These are phyloP conservation scores for Euphorbia peplus DNA, from an alignment of 345 rosid species.

Conservation along the genomic window DNA sequence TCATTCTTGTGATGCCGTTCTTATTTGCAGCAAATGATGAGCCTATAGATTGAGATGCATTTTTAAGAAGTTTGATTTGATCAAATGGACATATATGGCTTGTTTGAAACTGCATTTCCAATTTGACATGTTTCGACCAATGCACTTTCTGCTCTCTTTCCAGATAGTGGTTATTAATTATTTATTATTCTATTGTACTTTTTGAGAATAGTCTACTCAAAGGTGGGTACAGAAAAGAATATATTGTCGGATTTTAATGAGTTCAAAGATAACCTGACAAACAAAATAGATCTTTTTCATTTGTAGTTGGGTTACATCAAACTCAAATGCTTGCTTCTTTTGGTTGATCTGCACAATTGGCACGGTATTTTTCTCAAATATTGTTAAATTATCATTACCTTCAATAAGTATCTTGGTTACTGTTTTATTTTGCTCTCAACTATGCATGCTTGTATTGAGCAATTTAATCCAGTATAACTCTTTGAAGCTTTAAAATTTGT, in stretches of 20 bases:
- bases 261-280: slow-evolving; percentile 32
- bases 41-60: slow-evolving; percentile 8
- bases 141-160: slow-evolving; percentile 14
- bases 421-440: background rate
- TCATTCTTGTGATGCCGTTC: background rate
- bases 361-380: slow-evolving; percentile 16
- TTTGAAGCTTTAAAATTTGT: slow-evolving; percentile 7
- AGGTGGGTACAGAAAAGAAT: slow-evolving; percentile 17
- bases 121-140: slow-evolving; percentile 15
- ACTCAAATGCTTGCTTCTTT: slow-evolving; percentile 18
- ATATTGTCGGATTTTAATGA: slow-evolving; percentile 8
- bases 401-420: slow-evolving; percentile 16
- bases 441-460: slow-evolving; percentile 11
- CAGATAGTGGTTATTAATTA: background rate
- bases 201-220: slow-evolving; percentile 13
- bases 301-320: slow-evolving; percentile 5
- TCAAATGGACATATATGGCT: background rate
- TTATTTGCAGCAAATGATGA: background rate
- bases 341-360: slow-evolving; percentile 10
- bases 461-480: slow-evolving; percentile 6
- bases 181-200: slow-evolving; percentile 1
- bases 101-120: background rate
- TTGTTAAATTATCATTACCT: slow-evolving; percentile 7
- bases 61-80: background rate
- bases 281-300: slow-evolving; percentile 22